phyloP scores from a whole-genome alignment of 129 eudicot genomes.

The Calendula officinalis region DNA sequence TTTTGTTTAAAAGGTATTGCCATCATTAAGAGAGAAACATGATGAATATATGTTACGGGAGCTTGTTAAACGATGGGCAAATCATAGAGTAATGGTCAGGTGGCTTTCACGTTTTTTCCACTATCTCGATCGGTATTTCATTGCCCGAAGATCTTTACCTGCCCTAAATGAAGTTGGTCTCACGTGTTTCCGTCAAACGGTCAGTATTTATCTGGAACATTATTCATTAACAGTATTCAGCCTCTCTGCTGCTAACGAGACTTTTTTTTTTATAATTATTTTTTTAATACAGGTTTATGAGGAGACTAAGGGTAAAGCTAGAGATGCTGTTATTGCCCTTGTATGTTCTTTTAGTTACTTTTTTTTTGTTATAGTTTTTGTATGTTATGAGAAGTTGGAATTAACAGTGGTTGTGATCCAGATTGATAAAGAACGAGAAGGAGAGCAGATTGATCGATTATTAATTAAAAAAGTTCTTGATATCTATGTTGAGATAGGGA shows the following conservation, averaged over 20 bases:
- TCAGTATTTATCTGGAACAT: slow-evolving; percentile 24
- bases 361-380: not conserved
- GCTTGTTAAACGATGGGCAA: slow-evolving; percentile 56
- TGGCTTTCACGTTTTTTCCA: slow-evolving; percentile 65
- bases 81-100: slow-evolving; percentile 68
- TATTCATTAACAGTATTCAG: not conserved
- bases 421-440: slow-evolving; percentile 83
- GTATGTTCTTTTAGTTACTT: slow-evolving; percentile 34
- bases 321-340: slow-evolving; percentile 71
- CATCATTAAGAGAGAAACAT: slow-evolving; percentile 50
- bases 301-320: slow-evolving; percentile 55
- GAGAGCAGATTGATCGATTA: slow-evolving; percentile 82
- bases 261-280: not conserved
- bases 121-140: slow-evolving; percentile 71
- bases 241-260: slow-evolving; percentile 8
- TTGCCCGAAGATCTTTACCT: slow-evolving; percentile 56
- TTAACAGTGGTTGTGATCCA: slow-evolving; percentile 21
- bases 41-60: slow-evolving; percentile 64
- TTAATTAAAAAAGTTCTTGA: slow-evolving; percentile 60
- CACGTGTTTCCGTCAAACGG: slow-evolving; percentile 63
- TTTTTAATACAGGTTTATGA: slow-evolving; percentile 52
- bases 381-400: not conserved
- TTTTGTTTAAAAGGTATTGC: slow-evolving; percentile 39
- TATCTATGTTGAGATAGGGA: slow-evolving; percentile 69
- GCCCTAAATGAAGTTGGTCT: slow-evolving; percentile 68